Percentiles rank a stretch among this genome's conserved stretches.
Evolutionary conservation across 805 yeast genomes (phyloP).

Genomic region (baker's yeast (Saccharomyces cerevisiae)): DNA sequence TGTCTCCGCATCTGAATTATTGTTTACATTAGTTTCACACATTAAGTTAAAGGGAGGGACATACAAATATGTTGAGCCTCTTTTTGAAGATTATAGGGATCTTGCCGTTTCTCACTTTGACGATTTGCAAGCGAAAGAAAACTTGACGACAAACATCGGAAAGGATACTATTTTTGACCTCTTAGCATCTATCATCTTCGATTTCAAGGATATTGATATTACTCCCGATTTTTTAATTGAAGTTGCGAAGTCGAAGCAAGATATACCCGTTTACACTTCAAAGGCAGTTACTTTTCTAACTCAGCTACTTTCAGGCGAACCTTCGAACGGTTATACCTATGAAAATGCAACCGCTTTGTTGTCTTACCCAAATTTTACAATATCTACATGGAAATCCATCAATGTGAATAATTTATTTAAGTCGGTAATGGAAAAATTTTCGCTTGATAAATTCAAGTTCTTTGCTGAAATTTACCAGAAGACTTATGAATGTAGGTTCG

Average conservation of each 20-base stretch:
- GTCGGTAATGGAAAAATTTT: slow-evolving; percentile 10
- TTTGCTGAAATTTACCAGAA: slow-evolving; percentile 20
- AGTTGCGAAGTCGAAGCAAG: slow-evolving; percentile 17
- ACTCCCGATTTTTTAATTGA: slow-evolving; percentile 24
- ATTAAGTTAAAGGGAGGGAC: slow-evolving; percentile 21
- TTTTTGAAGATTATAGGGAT: slow-evolving; percentile 33
- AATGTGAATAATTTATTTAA: slow-evolving; percentile 12
- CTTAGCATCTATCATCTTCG: slow-evolving; percentile 21
- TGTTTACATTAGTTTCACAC: slow-evolving; percentile 35
- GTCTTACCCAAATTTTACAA: slow-evolving; percentile 21
- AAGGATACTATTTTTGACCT: slow-evolving; percentile 17
- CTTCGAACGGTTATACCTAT: not conserved
- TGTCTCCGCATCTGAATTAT: slow-evolving; percentile 17
- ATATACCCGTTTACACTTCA: slow-evolving; percentile 2
- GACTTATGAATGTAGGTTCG: slow-evolving; percentile 5
- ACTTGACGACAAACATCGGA: not conserved
- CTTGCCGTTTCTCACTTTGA: slow-evolving; percentile 33
- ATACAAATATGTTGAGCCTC: slow-evolving; percentile 28
- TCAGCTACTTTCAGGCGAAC: slow-evolving; percentile 17
- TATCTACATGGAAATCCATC: slow-evolving; percentile 23
- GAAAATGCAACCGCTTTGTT: not conserved
- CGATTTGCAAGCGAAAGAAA: slow-evolving; percentile 5
- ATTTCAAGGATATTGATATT: slow-evolving; percentile 3
- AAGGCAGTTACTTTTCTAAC: slow-evolving; percentile 22
- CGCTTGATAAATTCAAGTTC: slow-evolving; percentile 24